Base-by-base conservation (phyloP, 306 rosid species). In the Vachellia collinsii region DNA sequence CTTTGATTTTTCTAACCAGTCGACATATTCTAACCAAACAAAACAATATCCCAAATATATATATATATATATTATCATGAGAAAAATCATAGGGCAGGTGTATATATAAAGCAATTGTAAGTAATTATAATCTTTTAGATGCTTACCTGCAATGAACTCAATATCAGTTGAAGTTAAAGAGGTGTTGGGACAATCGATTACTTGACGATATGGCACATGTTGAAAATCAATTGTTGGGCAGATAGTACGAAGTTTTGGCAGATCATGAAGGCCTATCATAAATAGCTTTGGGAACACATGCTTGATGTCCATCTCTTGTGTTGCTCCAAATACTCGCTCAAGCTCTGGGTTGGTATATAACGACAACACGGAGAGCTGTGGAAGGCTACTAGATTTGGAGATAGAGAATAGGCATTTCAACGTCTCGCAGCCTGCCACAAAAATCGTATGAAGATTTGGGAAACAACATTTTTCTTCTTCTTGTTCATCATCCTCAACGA, bases 351-450 rank as follows among this genome's bases (percentile, higher is more conserved):
- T 48, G 7, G 41, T 23, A 7, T 74, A 80, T 22, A 25, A 0
- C 1, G n/a, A n/a, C 61, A 80, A n/a, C 10, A 11, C 0, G 20
- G 44, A 44, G 22, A 80, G 68, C 29, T 66, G 43, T 42, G 70
- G 79, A 41, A 80, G 47, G 7, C 3, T 20, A 2, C 23, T 41
- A 51, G 6, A 7, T 25, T 12, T 7, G 12, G 48, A 71, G 48
- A 79, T 34, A 25, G 23, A 25, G 61, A 76, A 62, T 10, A 76
- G 38, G 4, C 1, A 34, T 53, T 13, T 59, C 70, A 79, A 70
- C 0, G 25, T 79, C 39, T 70, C 7, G 64, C 82, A 79, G 2
- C 46, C 4, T 2, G 3, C 5, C 8, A 71, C 29, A 34, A 7
- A 0, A 9, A 79, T 42, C 0, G 3, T 0, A 54, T 0, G 11